Evolutionary conservation across 139 green algal genomes (phyloP).

Genomic region (Pseudopediastrum boryanum): DNA sequence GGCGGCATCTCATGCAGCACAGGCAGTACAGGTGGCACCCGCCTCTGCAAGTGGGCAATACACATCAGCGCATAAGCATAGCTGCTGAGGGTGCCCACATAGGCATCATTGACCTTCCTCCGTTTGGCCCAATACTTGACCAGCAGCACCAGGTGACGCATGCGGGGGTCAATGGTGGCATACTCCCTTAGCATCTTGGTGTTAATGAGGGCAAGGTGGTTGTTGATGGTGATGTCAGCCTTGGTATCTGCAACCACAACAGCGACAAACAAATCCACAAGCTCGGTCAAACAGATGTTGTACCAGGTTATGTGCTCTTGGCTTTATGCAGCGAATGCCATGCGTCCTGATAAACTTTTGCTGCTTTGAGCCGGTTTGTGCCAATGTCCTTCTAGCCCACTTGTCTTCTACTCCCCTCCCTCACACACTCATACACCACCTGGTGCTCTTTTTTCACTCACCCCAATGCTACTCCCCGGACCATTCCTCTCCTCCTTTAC

Average conservation of each 20-base stretch:
- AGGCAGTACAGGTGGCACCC: constrained; percentile 84
- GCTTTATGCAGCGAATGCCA: no score
- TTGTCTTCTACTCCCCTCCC: no score
- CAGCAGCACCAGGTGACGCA: constrained; percentile 78
- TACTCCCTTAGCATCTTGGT: constrained; percentile 88
- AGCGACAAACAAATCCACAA: neutral
- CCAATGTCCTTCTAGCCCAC: no score
- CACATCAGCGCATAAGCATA: constrained; percentile 95
- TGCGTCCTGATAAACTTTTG: no score
- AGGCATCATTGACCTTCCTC: constrained; percentile 85
- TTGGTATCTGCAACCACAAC: constrained; percentile 44
- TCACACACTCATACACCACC: no score
- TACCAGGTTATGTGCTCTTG: no score
- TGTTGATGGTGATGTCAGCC: constrained; percentile 88
- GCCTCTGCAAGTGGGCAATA: constrained; percentile 85
- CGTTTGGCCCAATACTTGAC: constrained; percentile 95
- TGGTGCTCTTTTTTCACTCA: no score
- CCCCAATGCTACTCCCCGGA: no score
- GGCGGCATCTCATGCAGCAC: constrained; percentile 72
- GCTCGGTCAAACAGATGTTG: neutral
- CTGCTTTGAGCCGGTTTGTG: no score
- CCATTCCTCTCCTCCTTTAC: no score
- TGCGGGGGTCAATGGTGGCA: constrained; percentile 71
- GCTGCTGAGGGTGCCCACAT: constrained; percentile 87
- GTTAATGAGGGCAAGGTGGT: constrained; percentile 87